Conservation (phyloP, 495 filamentous ascomycete genomes). For the Gamarada debralockiae region DNA sequence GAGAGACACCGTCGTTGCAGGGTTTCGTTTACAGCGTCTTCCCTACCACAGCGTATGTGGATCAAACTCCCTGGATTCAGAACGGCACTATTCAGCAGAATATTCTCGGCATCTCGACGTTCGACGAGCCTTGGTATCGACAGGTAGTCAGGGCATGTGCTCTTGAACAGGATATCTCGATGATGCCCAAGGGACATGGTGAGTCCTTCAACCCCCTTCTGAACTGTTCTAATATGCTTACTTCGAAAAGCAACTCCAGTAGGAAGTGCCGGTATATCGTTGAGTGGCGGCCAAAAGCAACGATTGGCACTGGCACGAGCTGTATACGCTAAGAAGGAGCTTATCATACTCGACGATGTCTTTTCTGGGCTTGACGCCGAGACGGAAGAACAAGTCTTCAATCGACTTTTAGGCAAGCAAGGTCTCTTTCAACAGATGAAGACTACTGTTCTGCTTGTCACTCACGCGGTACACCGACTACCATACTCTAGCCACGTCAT, state of each 20-base stretch:
- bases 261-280: constrained; percentile 53
- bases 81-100: constrained; percentile 33
- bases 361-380: constrained; percentile 53
- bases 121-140: constrained; percentile 9
- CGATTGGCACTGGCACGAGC: constrained; percentile 37
- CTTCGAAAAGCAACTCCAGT: constrained; percentile 33
- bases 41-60: constrained; percentile 18
- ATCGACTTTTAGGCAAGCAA: constrained; percentile 45
- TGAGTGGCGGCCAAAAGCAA: constrained; percentile 56
- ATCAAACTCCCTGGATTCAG: constrained; percentile 36
- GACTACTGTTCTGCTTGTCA: constrained; percentile 47
- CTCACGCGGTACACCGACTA: constrained; percentile 38
- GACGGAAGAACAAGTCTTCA: constrained; percentile 57
- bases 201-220: not conserved
- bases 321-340: constrained; percentile 23
- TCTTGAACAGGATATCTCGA: constrained; percentile 28
- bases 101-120: constrained; percentile 21
- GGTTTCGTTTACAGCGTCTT: constrained; percentile 27
- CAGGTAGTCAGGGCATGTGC: constrained; percentile 21
- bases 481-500: constrained; percentile 49
- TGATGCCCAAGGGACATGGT: constrained; percentile 39
- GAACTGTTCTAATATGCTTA: not conserved
- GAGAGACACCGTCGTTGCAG: constrained; percentile 29
- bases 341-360: constrained; percentile 33
- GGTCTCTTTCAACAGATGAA: constrained; percentile 46